phyloP scores from a whole-genome alignment of 306 rosid species.

The Senna tora region DNA sequence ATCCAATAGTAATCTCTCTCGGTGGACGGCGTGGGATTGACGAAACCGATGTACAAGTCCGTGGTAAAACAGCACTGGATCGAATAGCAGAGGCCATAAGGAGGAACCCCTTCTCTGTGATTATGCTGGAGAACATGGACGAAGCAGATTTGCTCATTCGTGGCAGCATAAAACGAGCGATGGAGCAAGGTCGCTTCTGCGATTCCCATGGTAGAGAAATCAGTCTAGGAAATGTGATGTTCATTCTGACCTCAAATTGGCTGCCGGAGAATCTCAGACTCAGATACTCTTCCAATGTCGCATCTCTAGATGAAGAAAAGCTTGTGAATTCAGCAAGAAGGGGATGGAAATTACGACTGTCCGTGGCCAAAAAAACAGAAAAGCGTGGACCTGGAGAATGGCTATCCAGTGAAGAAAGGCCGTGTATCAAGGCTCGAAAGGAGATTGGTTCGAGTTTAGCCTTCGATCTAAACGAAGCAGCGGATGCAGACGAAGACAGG shows the following conservation, averaged over 20 bases:
- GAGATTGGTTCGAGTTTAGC: constrained; percentile 53
- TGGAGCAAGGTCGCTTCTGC: constrained; percentile 81
- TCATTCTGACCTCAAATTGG: constrained; percentile 76
- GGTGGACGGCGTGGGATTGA: constrained; percentile 52
- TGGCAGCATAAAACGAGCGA: constrained; percentile 74
- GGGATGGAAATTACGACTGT: constrained; percentile 70
- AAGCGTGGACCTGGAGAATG: constrained; percentile 68
- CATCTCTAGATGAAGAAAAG: constrained; percentile 58
- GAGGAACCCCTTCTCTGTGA: constrained; percentile 78
- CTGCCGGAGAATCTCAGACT: too few relatives aligned
- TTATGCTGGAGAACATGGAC: constrained; percentile 82
- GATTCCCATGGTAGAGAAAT: constrained; percentile 92
- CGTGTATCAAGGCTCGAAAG: constrained; percentile 57
- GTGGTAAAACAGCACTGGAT: constrained; percentile 87
- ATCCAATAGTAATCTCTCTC: constrained; percentile 62
- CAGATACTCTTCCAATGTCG: constrained; percentile 28
- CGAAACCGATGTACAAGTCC: constrained; percentile 62
- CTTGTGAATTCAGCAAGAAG: constrained; percentile 53
- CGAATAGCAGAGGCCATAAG: constrained; percentile 83
- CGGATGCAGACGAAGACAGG: constrained; percentile 60
- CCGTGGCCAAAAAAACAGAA: constrained; percentile 50
- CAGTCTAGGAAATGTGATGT: constrained; percentile 76
- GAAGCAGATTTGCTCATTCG: constrained; percentile 65
- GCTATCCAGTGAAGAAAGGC: constrained; percentile 58
- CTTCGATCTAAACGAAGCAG: constrained; percentile 88